Conservation (phyloP, 2,329 filamentous ascomycete species). For the Calonectria ilicicola region DNA sequence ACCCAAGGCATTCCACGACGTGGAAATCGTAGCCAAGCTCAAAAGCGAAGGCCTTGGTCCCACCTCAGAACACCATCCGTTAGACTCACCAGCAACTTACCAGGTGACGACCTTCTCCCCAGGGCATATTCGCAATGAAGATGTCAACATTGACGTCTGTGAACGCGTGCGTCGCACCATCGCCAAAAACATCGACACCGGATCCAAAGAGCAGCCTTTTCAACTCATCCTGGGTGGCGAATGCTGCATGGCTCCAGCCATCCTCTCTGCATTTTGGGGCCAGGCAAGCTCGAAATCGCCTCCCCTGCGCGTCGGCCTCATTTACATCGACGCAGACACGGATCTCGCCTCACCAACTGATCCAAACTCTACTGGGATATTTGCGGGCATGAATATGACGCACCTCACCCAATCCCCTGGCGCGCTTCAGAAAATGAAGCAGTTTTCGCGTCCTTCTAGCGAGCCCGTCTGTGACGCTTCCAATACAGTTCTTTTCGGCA, state of each 20-base stretch:
- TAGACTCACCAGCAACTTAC: slow-evolving; percentile 26
- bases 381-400: slow-evolving; percentile 38
- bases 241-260: slow-evolving; percentile 33
- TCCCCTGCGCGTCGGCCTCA: slow-evolving; percentile 26
- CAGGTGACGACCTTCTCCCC: slow-evolving; percentile 3
- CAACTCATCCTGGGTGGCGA: slow-evolving; percentile 35
- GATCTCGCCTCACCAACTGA: slow-evolving; percentile 34
- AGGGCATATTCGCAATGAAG: slow-evolving; percentile 28
- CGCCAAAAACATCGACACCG: background rate
- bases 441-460: slow-evolving; percentile 31
- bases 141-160: slow-evolving; percentile 32
- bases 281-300: background rate
- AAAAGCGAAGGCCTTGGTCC: background rate
- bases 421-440: slow-evolving; percentile 27
- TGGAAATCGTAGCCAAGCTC: slow-evolving; percentile 13
- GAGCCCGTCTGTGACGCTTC: slow-evolving; percentile 31
- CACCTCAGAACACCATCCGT: slow-evolving; percentile 21
- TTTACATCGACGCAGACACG: slow-evolving; percentile 40
- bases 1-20: slow-evolving; percentile 32
- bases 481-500: slow-evolving; percentile 37
- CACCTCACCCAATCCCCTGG: slow-evolving; percentile 27
- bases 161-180: slow-evolving; percentile 16
- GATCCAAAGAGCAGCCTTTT: background rate
- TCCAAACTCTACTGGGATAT: slow-evolving; percentile 28
- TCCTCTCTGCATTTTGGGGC: slow-evolving; percentile 29